A percentile compares a stretch with the other conserved stretches of the same genome.
Conservation (phyloP, 1,284 basidiomycete species). For the Boletus sp. region DNA sequence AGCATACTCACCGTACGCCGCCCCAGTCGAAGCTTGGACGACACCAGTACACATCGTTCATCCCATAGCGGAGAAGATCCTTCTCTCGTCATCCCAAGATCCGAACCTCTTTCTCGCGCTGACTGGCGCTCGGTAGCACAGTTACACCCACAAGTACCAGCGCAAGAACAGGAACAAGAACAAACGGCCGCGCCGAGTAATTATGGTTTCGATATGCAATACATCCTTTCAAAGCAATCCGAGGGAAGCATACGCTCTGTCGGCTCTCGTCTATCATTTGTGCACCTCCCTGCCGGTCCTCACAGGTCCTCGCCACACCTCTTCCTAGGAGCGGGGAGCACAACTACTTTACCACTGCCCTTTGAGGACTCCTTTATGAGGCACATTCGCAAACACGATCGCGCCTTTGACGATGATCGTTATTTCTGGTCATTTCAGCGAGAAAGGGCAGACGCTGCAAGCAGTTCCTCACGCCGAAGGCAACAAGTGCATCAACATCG, state of each 20-base stretch:
- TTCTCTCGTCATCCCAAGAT: slow-evolving; percentile 47
- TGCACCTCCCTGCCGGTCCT: slow-evolving; percentile 28
- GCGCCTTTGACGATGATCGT: slow-evolving; percentile 48
- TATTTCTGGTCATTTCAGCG: slow-evolving; percentile 66
- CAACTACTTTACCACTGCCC: slow-evolving; percentile 44
- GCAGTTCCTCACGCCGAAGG: slow-evolving; percentile 24
- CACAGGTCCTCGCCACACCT: slow-evolving; percentile 24
- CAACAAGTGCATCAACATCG: slow-evolving; percentile 18
- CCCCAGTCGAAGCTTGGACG: slow-evolving; percentile 56
- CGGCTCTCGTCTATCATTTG: slow-evolving; percentile 43
- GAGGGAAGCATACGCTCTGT: slow-evolving; percentile 39
- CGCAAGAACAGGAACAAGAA: background rate
- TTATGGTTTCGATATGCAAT: slow-evolving; percentile 48
- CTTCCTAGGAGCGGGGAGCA: slow-evolving; percentile 49
- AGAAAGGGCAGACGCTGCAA: slow-evolving; percentile 50
- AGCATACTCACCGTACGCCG: slow-evolving; percentile 54
- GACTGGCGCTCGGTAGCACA: slow-evolving; percentile 49
- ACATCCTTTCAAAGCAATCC: slow-evolving; percentile 44
- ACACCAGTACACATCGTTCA: slow-evolving; percentile 41
- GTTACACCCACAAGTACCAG: slow-evolving; percentile 19
- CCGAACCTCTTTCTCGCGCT: slow-evolving; percentile 42
- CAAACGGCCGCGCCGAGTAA: slow-evolving; percentile 11
- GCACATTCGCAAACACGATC: slow-evolving; percentile 53
- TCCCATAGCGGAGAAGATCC: slow-evolving; percentile 33
- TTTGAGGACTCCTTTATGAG: slow-evolving; percentile 64